Evolutionary conservation across 257 asterid genomes (phyloP).

Genomic region (Ocimum tenuiflorum): DNA sequence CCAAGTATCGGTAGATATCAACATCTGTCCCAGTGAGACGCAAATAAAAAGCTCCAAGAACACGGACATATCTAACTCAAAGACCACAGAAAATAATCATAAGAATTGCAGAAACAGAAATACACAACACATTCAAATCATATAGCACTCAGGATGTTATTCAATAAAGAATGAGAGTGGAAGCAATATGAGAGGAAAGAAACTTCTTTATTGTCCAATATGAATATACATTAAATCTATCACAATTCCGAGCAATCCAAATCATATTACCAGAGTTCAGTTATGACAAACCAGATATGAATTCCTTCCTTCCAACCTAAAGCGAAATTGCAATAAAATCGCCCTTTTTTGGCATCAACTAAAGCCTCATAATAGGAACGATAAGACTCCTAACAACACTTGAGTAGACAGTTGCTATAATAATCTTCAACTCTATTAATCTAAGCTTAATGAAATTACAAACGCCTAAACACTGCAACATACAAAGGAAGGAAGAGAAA

Average conservation of each 20-base stretch:
- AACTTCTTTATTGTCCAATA: background rate
- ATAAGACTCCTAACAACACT: background rate
- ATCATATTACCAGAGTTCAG: background rate
- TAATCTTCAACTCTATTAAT: background rate
- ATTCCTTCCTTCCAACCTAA: background rate
- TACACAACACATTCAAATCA: background rate
- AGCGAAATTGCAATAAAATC: background rate
- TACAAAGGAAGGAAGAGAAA: background rate
- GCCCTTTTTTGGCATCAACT: background rate
- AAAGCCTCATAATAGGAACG: background rate
- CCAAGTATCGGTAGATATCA: slow-evolving; percentile 81
- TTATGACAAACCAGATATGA: background rate
- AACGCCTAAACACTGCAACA: background rate
- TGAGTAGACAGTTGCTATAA: background rate
- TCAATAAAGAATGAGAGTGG: background rate
- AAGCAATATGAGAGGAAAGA: background rate
- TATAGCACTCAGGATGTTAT: background rate
- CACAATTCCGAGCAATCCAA: background rate
- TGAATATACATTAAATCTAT: background rate
- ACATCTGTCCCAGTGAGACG: slow-evolving; percentile 85
- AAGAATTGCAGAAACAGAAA: background rate
- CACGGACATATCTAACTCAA: slow-evolving; percentile 62
- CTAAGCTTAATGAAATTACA: background rate
- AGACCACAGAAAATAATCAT: background rate
- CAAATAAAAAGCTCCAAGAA: slow-evolving; percentile 89